A percentile compares a stretch with the other conserved stretches of the same genome.
Conservation (phyloP, 2,329 filamentous ascomycete genomes). For the Colletotrichum sp. region DNA sequence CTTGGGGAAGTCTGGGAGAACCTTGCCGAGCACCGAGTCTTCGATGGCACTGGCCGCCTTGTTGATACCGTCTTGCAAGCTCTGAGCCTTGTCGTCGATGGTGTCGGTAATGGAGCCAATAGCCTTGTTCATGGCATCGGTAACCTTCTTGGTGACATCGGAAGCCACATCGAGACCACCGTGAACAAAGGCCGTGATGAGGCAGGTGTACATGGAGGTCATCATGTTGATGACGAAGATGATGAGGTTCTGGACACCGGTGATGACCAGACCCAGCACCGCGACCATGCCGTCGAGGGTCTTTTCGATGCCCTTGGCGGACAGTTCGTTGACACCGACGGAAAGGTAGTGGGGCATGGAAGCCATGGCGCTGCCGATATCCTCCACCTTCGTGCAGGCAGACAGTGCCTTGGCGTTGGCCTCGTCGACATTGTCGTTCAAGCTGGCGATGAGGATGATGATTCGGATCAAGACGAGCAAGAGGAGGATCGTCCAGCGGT, state of each 20-base stretch:
- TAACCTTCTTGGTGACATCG: conserved; percentile 55
- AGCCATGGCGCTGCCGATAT: conserved; percentile 91
- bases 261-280: conserved; percentile 79
- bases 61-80: conserved; percentile 52
- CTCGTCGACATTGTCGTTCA: conserved; percentile 75
- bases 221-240: conserved; percentile 93
- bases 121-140: conserved; percentile 52
- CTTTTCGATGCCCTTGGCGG: conserved; percentile 78
- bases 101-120: conserved; percentile 60
- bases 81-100: conserved; percentile 62
- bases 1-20: conserved; percentile 45
- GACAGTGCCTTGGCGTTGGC: conserved; percentile 84
- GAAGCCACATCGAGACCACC: conserved; percentile 75
- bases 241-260: conserved; percentile 83
- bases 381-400: conserved; percentile 91
- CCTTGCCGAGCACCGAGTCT: conserved; percentile 53
- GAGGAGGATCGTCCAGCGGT: conserved; percentile 92
- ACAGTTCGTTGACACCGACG: conserved; percentile 83
- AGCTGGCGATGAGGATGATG: conserved; percentile 73
- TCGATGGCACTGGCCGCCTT: conserved; percentile 49
- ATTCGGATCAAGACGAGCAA: conserved; percentile 83
- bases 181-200: conserved; percentile 82
- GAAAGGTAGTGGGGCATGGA: conserved; percentile 98
- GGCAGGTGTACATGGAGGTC: conserved; percentile 86
- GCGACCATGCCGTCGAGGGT: conserved; percentile 80